Evolutionary conservation across 371 early-diverging fungal genomes (phyloP).

Genomic region (Syncephalastrum monosporum): DNA sequence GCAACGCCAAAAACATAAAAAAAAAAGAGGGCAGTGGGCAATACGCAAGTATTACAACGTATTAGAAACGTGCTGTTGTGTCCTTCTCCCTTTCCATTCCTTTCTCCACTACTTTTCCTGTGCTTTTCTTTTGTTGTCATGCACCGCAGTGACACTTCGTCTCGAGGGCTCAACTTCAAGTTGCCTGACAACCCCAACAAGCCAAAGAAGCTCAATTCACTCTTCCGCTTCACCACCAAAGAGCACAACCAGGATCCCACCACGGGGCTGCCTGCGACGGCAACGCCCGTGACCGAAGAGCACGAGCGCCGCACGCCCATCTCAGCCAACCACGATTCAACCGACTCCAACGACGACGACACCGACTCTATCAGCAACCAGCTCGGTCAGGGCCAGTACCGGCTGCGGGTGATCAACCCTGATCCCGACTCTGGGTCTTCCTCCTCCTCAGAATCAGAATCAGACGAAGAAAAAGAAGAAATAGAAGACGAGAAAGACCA

Average conservation of each 20-base stretch:
- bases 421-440: conserved; percentile 11
- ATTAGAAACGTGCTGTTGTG: too few relatives aligned
- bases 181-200: not conserved
- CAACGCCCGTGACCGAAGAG: not conserved
- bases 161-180: not conserved
- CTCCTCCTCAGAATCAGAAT: conserved; percentile 9
- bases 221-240: conserved; percentile 12
- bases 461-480: conserved; percentile 12
- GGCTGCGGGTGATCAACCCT: conserved; percentile 26
- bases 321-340: not conserved
- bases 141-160: not conserved
- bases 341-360: conserved; percentile 6
- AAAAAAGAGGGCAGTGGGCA: too few relatives aligned
- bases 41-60: too few relatives aligned
- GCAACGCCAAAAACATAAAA: too few relatives aligned
- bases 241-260: not conserved
- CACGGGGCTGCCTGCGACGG: not conserved
- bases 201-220: conserved; percentile 11
- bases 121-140: not conserved
- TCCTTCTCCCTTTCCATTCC: not conserved
- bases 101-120: conserved; percentile 2
- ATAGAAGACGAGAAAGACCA: not conserved
- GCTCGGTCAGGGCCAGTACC: conserved; percentile 10
- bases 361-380: conserved; percentile 9
- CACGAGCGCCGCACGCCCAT: not conserved